Evolutionary conservation across 495 filamentous ascomycete species (phyloP), one percentile per base, ranked within the genome.

Genomic region (Penicillium cinerascens): DNA sequence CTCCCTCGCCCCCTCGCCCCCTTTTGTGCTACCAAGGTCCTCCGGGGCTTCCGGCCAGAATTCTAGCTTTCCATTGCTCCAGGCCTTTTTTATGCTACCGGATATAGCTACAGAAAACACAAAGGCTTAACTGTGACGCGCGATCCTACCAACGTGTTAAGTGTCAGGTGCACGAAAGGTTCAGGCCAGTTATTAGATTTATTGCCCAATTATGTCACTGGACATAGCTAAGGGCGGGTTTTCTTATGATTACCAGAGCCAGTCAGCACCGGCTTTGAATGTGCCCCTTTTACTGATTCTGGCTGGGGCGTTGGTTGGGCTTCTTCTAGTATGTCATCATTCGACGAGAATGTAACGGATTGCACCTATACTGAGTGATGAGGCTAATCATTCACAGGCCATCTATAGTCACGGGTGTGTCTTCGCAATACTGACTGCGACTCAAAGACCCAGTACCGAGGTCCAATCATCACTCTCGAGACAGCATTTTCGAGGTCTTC

Each of bases 401-500:
- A 29, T 43, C 18, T 54, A 54, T 35, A 23, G n/a, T 13, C 11
- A 29, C 4, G 52, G 45, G 1, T 38, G 20, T 43, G 39, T 38
- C 29, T 13, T 26, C 16, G 44, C 44, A 44, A 47, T 33, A 29
- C 18, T 44, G 6, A 33, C 6, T 20, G 44, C 45, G 11, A 54
- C 45, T 20, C 17, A n/a, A 16, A 45, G 22, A 16, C 42, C 42
- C 7, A 11, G 33, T n/a, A n/a, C 20, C 3, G 3, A 6, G 16
- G n/a, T 4, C 11, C 38, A n/a, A 33, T 7, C 41, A 39, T 9
- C 4, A 2, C 4, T 44, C 2, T 21, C 44, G 22, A 27, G 29
- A 41, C 29, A n/a, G 8, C 23, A 29, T 17, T 27, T 54, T 44
- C 52, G 41, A 29, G 52, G 52, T n/a, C 23, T 54, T n/a, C 7